Evolutionary conservation across 257 asterid species (phyloP).

Genomic region (Echium plantagineum): DNA sequence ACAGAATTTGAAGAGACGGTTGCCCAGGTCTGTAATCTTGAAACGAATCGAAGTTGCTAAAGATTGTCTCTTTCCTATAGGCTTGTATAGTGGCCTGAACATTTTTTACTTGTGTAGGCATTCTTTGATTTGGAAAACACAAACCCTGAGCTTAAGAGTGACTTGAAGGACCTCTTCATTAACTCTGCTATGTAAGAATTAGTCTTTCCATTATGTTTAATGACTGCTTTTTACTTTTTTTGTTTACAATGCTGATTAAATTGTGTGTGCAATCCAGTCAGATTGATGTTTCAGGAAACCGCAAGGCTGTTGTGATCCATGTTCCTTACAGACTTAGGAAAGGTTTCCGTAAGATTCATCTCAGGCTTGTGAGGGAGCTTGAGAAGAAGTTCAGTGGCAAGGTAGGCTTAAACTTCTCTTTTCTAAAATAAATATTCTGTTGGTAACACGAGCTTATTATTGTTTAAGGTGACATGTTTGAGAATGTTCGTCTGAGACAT

Average conservation of each 20-base stretch:
- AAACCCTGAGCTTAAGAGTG: slow-evolving; percentile 76
- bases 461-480: too few relatives aligned
- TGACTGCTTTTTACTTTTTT: neutral
- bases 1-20: slow-evolving; percentile 76
- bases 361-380: slow-evolving; percentile 75
- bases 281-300: slow-evolving; percentile 61
- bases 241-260: slow-evolving; percentile 2
- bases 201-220: neutral
- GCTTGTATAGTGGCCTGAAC: neutral
- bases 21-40: slow-evolving; percentile 47
- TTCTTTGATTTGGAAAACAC: slow-evolving; percentile 77
- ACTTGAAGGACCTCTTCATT: slow-evolving; percentile 73
- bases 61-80: neutral
- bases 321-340: slow-evolving; percentile 78
- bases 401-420: slow-evolving; percentile 22
- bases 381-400: slow-evolving; percentile 96
- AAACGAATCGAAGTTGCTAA: neutral
- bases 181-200: slow-evolving; percentile 64
- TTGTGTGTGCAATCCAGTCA: slow-evolving; percentile 32
- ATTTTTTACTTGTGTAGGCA: slow-evolving; percentile 31
- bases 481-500: neutral
- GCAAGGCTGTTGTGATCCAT: slow-evolving; percentile 84
- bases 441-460: too few relatives aligned
- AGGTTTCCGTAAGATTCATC: slow-evolving; percentile 81
- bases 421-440: too few relatives aligned